Base-by-base conservation (phyloP, 2,329 filamentous ascomycete genomes). In the Colletotrichum endophyticum region DNA sequence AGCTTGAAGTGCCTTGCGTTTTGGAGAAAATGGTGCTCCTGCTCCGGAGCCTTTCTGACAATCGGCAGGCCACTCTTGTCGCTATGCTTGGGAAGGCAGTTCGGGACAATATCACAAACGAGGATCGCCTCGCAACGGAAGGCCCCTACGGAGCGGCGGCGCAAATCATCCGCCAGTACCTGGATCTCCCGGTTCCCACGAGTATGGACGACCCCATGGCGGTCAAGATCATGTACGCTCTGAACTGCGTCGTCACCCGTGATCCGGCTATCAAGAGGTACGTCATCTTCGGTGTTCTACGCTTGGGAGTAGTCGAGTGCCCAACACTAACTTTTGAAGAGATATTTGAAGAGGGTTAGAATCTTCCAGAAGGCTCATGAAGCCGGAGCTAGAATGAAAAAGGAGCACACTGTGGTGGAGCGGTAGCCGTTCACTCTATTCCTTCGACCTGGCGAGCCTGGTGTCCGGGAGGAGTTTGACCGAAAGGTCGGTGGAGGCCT, bases 251-350 rank as follows among this genome's bases (percentile, higher is more conserved):
- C 39, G 8, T 44, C 39, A 44, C 6, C 19, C 39, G 4, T 19
- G 39, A 44, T 12, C 2, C 1, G 19, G 39, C 5, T 1, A 44
- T 12, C 9, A 44, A 2, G 39, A 6, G 39, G 39, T n/a, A 44
- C 3, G 39, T n/a, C 39, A 44, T 44, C 9, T n/a, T 6, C 39
- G 1, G 19, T n/a, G 0, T 0, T 1, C 9, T 2, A 12, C 39
- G 19, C 9, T 19, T 44, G 3, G 0, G 39, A n/a, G 9, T n/a
- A 44, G 19, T n/a, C 19, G 19, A 7, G 19, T 2, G 5, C 9
- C 0, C 19, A 5, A 44, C 0, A 12, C 39, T 44, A 2, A 3
- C 39, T 2, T 44, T 44, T 44, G 39, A 12, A 7, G 0, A 44
- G 39, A 6, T 44, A 44, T 0, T n/a, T 6, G 39, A 44, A 3